Evolutionary conservation across 768 basidiomycete species (phyloP).

Genomic region (Leccinum incarnatum): DNA sequence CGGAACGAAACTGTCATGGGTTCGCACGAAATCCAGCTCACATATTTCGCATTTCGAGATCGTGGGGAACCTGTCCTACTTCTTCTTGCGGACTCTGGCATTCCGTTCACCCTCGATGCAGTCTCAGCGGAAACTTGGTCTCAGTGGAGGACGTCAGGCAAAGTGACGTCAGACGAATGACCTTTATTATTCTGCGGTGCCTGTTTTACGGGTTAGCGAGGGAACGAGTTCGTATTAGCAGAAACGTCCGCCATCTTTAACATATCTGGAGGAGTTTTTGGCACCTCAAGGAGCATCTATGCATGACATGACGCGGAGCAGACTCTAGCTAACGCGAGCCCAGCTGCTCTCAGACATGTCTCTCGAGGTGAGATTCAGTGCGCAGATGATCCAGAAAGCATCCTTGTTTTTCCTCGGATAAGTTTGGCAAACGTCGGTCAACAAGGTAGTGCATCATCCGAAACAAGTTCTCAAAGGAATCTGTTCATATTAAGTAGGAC

Average conservation of each 20-base stretch:
- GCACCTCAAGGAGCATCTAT: slow-evolving; percentile 13
- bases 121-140: slow-evolving; percentile 16
- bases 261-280: slow-evolving; percentile 23
- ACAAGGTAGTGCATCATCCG: slow-evolving; percentile 10
- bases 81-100: slow-evolving; percentile 25
- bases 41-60: slow-evolving; percentile 22
- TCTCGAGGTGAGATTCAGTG: slow-evolving; percentile 16
- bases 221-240: slow-evolving; percentile 17
- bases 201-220: slow-evolving; percentile 22
- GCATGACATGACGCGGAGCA: not conserved
- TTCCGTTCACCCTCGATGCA: slow-evolving; percentile 21
- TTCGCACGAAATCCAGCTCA: slow-evolving; percentile 18
- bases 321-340: not conserved
- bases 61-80: slow-evolving; percentile 28
- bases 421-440: slow-evolving; percentile 1
- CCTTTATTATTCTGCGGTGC: slow-evolving; percentile 22
- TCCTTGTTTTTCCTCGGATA: slow-evolving; percentile 23
- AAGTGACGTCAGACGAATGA: slow-evolving; percentile 12
- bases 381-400: slow-evolving; percentile 24
- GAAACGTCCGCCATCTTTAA: slow-evolving; percentile 28
- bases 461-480: not conserved
- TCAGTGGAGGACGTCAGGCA: slow-evolving; percentile 13
- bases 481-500: slow-evolving; percentile 13
- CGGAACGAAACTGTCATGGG: not conserved
- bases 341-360: slow-evolving; percentile 18